Base-by-base conservation (phyloP, 192 early-diverging fungal genomes). In the Helicostylum pulchrum region DNA sequence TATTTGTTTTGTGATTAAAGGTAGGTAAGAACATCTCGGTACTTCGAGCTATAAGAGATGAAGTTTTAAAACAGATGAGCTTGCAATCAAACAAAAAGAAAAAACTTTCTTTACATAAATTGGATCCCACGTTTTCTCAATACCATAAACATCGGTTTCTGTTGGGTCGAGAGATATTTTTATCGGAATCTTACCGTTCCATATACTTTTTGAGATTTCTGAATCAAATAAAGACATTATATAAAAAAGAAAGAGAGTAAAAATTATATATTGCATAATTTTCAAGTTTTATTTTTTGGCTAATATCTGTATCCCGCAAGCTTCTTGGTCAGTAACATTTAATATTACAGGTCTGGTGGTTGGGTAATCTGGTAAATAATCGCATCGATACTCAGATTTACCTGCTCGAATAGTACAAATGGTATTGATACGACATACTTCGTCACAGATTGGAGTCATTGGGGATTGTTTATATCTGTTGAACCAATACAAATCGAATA, bases 11-110 rank as follows among this genome's bases (percentile, higher is more conserved):
- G 84, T 84, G 23, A 85, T 57, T 7, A 88, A 61, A 36, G 83
- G 76, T 42, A 88, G 76, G 58, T 88, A 88, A 8, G 78, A 85
- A 52, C 73, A 82, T 26, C 86, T 82, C 19, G 71, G 74, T 15
- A 83, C 78, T 61, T 85, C 83, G 47, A 78, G 62, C 83, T 85
- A 69, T 46, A 34, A 17, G 36, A 46, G 21, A 34, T 9, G 58
- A 26, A 6, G 43, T 53, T 5, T 26, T 10, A 34, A 23, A 23
- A 12, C 43, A 17, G 32, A 43, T 21, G 46, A 7, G 34, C 17
- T 12, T 2, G 19, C 20, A 21, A 17, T 4, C 15, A 2, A 20
- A 12, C 0, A 47, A 19, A 23, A 59, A 34, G 11, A 19, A 39
- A 23, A 3, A 39, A 47, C 4, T 36, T 17, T 39, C 43, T 74